Conservation (phyloP, 2,329 filamentous ascomycete genomes). For the Aspergillus quadrilineatus region DNA sequence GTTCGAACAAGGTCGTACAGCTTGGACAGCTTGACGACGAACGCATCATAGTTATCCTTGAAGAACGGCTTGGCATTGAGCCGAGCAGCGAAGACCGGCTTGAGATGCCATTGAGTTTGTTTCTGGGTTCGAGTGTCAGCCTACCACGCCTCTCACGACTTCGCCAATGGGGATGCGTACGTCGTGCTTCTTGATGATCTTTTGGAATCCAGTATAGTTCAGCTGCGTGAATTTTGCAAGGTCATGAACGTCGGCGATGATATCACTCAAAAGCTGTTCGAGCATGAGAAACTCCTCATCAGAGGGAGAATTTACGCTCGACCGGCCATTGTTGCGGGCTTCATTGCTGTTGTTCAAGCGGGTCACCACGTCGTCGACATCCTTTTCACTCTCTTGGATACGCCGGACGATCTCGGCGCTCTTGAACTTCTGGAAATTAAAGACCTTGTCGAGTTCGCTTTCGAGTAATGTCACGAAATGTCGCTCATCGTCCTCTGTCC, state of each 20-base stretch:
- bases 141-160: neutral
- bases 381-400: conserved; percentile 82
- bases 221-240: conserved; percentile 96
- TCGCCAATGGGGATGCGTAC: conserved; percentile 50
- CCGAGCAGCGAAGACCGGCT: conserved; percentile 90
- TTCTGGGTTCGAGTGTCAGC: conserved; percentile 58
- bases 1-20: conserved; percentile 94
- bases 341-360: conserved; percentile 62
- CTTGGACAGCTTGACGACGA: conserved; percentile 90
- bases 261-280: conserved; percentile 92
- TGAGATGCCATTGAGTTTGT: conserved; percentile 88
- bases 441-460: conserved; percentile 92
- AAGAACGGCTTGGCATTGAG: conserved; percentile 97
- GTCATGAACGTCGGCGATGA: conserved; percentile 98
- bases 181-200: conserved; percentile 99
- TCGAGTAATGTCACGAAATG: conserved; percentile 85
- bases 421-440: conserved; percentile 96
- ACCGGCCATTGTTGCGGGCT: conserved; percentile 33
- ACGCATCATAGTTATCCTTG: conserved; percentile 97
- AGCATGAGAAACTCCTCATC: conserved; percentile 94
- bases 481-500: conserved; percentile 90
- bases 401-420: conserved; percentile 90
- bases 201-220: conserved; percentile 99
- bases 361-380: conserved; percentile 83
- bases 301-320: conserved; percentile 52